A percentile compares a stretch with the other conserved stretches of the same genome.
phyloP scores from a whole-genome alignment of 2,329 filamentous ascomycete genomes.

The Emmonsia crescens region DNA sequence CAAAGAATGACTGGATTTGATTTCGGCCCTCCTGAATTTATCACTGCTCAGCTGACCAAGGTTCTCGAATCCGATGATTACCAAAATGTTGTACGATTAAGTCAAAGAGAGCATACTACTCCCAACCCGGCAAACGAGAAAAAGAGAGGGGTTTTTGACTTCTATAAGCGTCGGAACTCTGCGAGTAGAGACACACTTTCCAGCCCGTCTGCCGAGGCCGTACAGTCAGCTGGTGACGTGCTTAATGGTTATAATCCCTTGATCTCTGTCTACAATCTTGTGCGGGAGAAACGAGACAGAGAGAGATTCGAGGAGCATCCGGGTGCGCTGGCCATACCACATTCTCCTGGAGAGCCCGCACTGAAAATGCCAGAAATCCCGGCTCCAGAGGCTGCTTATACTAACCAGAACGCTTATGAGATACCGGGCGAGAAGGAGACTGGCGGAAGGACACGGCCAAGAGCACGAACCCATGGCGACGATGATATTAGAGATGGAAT shows the following conservation, averaged over 20 bases:
- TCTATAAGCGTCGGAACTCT: conserved; percentile 91
- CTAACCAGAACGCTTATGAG: conserved; percentile 74
- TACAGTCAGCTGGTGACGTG: conserved; percentile 74
- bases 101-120: conserved; percentile 55
- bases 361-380: conserved; percentile 62
- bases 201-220: conserved; percentile 72
- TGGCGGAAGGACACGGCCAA: conserved; percentile 68
- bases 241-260: conserved; percentile 88
- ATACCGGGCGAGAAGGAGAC: conserved; percentile 82
- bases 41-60: conserved; percentile 68
- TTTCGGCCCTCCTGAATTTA: conserved; percentile 78
- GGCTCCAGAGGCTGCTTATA: conserved; percentile 77
- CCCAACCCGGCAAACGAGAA: conserved; percentile 58
- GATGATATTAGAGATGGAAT: conserved; percentile 70
- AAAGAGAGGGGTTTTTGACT: conserved; percentile 85
- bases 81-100: conserved; percentile 65
- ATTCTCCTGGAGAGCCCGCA: conserved; percentile 45
- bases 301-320: conserved; percentile 54
- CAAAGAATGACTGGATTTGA: conserved; percentile 97
- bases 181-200: conserved; percentile 77
- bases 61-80: conserved; percentile 93
- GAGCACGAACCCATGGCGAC: conserved; percentile 87
- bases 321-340: conserved; percentile 47
- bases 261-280: conserved; percentile 88
- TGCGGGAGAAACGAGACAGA: conserved; percentile 85